A percentile compares a stretch with the other conserved stretches of the same genome.
These are phyloP conservation scores for Chaetoceros muelleri DNA, from an alignment of 108 stramenopile species.

Conservation along the genomic window DNA sequence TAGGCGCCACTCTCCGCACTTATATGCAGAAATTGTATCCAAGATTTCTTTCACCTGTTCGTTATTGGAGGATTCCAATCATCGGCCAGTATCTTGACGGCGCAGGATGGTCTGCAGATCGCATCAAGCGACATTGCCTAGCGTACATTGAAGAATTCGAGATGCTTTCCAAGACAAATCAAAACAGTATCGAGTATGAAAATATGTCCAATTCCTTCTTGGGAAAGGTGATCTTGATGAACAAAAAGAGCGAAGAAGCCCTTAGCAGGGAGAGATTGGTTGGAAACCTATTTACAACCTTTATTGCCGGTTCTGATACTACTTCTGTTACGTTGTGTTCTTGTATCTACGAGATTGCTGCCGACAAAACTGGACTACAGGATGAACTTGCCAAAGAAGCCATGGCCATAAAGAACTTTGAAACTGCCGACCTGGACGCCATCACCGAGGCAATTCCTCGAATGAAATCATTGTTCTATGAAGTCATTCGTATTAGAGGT, in stretches of 20 bases:
- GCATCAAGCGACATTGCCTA: neutral
- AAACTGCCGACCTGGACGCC: constrained; percentile 1
- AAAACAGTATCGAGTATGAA: neutral
- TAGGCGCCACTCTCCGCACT: neutral
- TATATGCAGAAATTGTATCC: neutral
- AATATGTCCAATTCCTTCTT: neutral
- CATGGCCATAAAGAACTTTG: neutral
- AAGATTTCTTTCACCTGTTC: constrained; percentile 9
- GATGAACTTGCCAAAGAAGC: constrained; percentile 2
- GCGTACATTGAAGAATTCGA: neutral
- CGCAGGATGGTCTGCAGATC: neutral
- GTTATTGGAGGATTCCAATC: constrained; percentile 21
- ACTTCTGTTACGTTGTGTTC: neutral
- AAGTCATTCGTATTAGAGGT: constrained; percentile 5
- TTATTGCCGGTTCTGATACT: constrained; percentile 14
- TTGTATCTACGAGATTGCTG: constrained; percentile 7
- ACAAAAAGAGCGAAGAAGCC: neutral
- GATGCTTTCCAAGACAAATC: neutral
- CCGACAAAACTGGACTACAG: constrained; percentile 5
- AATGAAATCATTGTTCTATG: constrained; percentile 6
- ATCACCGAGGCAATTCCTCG: constrained; percentile 3
- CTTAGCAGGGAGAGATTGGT: constrained; percentile 1
- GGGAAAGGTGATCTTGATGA: neutral
- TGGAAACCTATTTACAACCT: constrained; percentile 12
- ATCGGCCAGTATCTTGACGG: constrained; percentile 27